Percentiles rank a stretch among this genome's conserved stretches.
Conservation (phyloP, 2,329 filamentous ascomycete species). For the Calonectria pauciramosa region DNA sequence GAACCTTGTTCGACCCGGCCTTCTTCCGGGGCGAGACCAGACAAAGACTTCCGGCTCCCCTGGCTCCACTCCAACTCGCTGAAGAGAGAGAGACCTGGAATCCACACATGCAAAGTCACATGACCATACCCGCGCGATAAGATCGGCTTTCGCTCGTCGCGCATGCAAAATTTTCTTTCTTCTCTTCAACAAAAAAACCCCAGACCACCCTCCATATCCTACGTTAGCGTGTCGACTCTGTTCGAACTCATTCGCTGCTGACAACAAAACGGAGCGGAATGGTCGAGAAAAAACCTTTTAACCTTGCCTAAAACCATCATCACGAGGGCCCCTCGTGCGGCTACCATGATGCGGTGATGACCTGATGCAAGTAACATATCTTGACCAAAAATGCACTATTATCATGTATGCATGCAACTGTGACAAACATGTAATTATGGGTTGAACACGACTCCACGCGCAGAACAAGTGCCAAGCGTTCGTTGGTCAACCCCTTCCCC, state of each 20-base stretch:
- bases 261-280: conserved; percentile 62
- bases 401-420: background rate
- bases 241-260: conserved; percentile 56
- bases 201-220: conserved; percentile 61
- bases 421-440: conserved; percentile 11
- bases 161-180: conserved; percentile 40
- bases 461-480: background rate
- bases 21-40: conserved; percentile 5
- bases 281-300: conserved; percentile 69
- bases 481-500: background rate
- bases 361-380: conserved; percentile 74
- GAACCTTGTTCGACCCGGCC: conserved; percentile 7
- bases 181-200: conserved; percentile 48
- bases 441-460: background rate
- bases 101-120: conserved; percentile 35
- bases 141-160: conserved; percentile 26
- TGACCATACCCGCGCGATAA: conserved; percentile 38
- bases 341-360: conserved; percentile 78
- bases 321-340: conserved; percentile 76
- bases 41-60: conserved; percentile 16
- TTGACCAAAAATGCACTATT: conserved; percentile 6
- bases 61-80: background rate
- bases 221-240: conserved; percentile 53
- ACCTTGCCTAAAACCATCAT: conserved; percentile 78
- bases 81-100: background rate